These are phyloP conservation scores for Macrotyloma uniflorum DNA, from an alignment of 306 rosid genomes.

Conservation along the genomic window DNA sequence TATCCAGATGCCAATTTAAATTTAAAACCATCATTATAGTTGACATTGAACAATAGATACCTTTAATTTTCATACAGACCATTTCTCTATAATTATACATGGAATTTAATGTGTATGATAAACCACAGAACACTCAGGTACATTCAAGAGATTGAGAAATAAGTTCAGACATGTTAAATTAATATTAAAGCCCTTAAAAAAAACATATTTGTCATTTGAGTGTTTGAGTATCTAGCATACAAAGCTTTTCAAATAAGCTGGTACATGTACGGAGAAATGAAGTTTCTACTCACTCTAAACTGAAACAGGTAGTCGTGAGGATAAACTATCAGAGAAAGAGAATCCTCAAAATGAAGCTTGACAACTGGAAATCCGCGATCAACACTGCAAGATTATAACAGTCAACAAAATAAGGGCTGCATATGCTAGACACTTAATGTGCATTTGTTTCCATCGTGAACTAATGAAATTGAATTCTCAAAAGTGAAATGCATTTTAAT, in stretches of 20 bases:
- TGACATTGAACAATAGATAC: slow-evolving; percentile 19
- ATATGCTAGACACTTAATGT: slow-evolving; percentile 25
- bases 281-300: slow-evolving; percentile 42
- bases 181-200: neutral
- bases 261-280: slow-evolving; percentile 6
- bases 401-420: slow-evolving; percentile 31
- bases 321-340: slow-evolving; percentile 63
- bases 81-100: neutral
- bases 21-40: slow-evolving; percentile 29
- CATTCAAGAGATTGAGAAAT: slow-evolving; percentile 23
- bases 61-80: slow-evolving; percentile 16
- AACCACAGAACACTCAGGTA: slow-evolving; percentile 7
- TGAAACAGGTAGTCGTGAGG: slow-evolving; percentile 81
- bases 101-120: slow-evolving; percentile 17
- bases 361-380: slow-evolving; percentile 78
- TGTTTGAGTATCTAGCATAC: slow-evolving; percentile 29
- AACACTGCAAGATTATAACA: slow-evolving; percentile 60
- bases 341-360: slow-evolving; percentile 60
- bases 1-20: slow-evolving; percentile 21
- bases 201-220: slow-evolving; percentile 8
- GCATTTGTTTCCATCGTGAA: slow-evolving; percentile 29
- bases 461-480: slow-evolving; percentile 5
- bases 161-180: slow-evolving; percentile 19
- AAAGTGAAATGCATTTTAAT: slow-evolving; percentile 26
- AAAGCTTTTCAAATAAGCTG: slow-evolving; percentile 12